phyloP scores from a whole-genome alignment of 2,329 filamentous ascomycete genomes.

The Ophiosphaerella herpotricha region DNA sequence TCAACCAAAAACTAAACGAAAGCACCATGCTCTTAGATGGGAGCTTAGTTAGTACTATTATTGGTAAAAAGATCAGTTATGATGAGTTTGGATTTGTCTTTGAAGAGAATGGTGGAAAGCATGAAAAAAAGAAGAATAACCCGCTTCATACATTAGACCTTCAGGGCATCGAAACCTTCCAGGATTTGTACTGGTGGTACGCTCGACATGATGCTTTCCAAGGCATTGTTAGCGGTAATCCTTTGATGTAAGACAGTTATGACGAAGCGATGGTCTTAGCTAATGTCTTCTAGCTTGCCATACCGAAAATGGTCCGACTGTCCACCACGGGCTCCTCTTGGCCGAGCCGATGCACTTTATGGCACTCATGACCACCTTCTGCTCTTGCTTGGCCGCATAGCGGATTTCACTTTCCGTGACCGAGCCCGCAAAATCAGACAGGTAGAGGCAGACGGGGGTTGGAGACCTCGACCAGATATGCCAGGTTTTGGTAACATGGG shows the following conservation, averaged over 20 bases:
- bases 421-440: constrained; percentile 75
- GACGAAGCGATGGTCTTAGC: constrained; percentile 1
- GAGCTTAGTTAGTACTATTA: constrained; percentile 60
- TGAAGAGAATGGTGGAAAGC: constrained; percentile 30
- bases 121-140: constrained; percentile 43
- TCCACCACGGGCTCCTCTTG: constrained; percentile 80
- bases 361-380: constrained; percentile 89
- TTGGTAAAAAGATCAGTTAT: constrained; percentile 63
- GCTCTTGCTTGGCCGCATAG: constrained; percentile 77
- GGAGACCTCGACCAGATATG: constrained; percentile 58
- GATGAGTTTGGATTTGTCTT: constrained; percentile 61
- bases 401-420: constrained; percentile 78
- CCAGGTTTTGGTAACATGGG: constrained; percentile 43
- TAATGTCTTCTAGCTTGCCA: constrained; percentile 65
- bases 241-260: constrained; percentile 70
- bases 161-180: constrained; percentile 76
- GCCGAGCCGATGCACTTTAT: constrained; percentile 77
- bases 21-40: constrained; percentile 52
- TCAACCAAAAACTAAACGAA: constrained; percentile 48
- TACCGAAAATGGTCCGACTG: constrained; percentile 84
- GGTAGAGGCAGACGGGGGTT: constrained; percentile 62
- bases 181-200: constrained; percentile 95
- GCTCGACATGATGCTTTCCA: constrained; percentile 93
- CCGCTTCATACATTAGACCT: constrained; percentile 60
- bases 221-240: constrained; percentile 83